phyloP scores from a whole-genome alignment of 441 rosid species.

The Metrosideros polymorpha region DNA sequence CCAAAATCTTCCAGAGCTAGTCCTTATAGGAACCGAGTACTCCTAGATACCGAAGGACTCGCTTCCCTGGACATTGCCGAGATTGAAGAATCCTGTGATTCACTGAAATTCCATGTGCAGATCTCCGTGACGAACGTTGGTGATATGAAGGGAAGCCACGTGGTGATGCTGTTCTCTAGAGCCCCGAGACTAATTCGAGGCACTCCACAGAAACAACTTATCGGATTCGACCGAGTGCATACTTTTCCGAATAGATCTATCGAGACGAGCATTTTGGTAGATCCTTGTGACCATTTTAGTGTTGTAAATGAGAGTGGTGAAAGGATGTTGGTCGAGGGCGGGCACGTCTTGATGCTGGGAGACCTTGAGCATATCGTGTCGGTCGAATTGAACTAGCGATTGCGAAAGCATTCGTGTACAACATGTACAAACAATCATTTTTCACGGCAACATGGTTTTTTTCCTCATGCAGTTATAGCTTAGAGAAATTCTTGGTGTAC shows the following conservation, averaged over 20 bases:
- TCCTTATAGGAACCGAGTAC: slow-evolving; percentile 27
- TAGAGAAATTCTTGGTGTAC: neutral
- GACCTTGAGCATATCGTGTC: slow-evolving; percentile 41
- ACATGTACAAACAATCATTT: neutral
- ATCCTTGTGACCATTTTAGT: slow-evolving; percentile 69
- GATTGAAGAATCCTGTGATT: slow-evolving; percentile 36
- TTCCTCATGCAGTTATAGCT: neutral
- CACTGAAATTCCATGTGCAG: slow-evolving; percentile 34
- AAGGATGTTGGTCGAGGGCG: slow-evolving; percentile 48
- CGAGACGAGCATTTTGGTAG: slow-evolving; percentile 43
- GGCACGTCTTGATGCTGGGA: slow-evolving; percentile 45
- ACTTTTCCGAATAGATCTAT: slow-evolving; percentile 22
- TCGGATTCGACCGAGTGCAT: slow-evolving; percentile 70
- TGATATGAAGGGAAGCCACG: slow-evolving; percentile 64
- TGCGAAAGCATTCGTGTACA: neutral
- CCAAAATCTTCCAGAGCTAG: slow-evolving; percentile 11
- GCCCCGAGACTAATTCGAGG: slow-evolving; percentile 34
- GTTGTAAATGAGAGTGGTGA: slow-evolving; percentile 48
- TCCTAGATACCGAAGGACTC: slow-evolving; percentile 14
- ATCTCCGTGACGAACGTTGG: slow-evolving; percentile 51
- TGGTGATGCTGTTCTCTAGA: slow-evolving; percentile 51
- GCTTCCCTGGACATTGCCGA: slow-evolving; percentile 18
- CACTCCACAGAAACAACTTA: slow-evolving; percentile 53
- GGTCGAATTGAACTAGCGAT: slow-evolving; percentile 20
- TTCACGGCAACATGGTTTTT: neutral